phyloP scores from a whole-genome alignment of 139 green algal species.

The Chlamydomonas urium region DNA sequence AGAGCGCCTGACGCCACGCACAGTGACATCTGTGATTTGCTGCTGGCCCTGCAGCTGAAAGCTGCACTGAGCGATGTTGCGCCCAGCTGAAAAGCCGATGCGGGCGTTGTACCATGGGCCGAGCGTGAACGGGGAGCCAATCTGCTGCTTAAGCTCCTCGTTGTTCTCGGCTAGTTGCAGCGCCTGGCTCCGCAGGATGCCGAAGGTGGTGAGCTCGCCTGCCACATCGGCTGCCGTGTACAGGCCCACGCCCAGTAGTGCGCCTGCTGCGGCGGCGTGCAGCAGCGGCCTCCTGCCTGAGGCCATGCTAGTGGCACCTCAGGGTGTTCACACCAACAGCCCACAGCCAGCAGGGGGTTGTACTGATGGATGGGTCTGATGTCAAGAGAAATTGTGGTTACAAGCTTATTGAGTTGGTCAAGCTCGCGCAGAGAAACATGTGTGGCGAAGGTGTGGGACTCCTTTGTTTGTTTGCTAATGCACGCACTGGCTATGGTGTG shows the following conservation, averaged over 20 bases:
- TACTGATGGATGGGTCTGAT: too few species aligned
- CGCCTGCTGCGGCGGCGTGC: not conserved
- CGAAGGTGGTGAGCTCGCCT: constrained; percentile 31
- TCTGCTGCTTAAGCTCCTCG: constrained; percentile 16
- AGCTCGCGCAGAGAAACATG: too few species aligned
- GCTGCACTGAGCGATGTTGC: constrained; percentile 28
- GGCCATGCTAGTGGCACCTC: not conserved
- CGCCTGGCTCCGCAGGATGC: constrained; percentile 11
- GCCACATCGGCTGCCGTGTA: constrained; percentile 21
- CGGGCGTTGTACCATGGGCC: constrained; percentile 39
- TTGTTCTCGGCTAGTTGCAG: constrained; percentile 13
- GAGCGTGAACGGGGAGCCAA: constrained; percentile 14
- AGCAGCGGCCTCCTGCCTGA: constrained; percentile 9
- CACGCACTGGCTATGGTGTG: too few species aligned
- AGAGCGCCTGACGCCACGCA: constrained; percentile 17
- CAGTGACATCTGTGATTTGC: constrained; percentile 40
- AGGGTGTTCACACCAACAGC: too few species aligned
- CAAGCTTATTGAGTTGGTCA: too few species aligned
- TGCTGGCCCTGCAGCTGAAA: constrained; percentile 31
- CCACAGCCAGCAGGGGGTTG: too few species aligned
- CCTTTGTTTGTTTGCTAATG: too few species aligned
- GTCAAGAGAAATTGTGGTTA: too few species aligned
- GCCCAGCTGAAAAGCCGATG: constrained; percentile 30
- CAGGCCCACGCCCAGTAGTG: constrained; percentile 11
- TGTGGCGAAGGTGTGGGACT: too few species aligned